Conservation (phyloP, 139 green algal genomes). For the Chlamydomonas incerta region DNA sequence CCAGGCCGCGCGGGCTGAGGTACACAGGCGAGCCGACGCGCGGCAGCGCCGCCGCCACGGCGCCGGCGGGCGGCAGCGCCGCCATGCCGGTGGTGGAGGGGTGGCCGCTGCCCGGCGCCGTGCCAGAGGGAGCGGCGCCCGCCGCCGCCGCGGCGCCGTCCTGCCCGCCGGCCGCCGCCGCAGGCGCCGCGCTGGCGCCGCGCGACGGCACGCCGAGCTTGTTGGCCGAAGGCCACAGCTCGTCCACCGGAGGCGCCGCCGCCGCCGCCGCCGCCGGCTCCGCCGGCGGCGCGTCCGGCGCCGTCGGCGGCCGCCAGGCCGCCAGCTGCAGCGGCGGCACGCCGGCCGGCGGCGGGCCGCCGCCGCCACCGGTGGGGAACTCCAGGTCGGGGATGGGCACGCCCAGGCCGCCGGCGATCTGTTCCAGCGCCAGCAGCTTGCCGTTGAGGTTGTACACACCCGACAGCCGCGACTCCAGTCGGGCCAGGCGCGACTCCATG, state of each 20-base stretch:
- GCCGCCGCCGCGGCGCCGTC: too few relatives aligned
- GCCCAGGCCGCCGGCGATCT: slow-evolving; percentile 52
- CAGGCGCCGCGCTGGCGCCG: too few relatives aligned
- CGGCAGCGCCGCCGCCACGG: background rate
- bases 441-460: slow-evolving; percentile 62
- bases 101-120: background rate
- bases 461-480: slow-evolving; percentile 45
- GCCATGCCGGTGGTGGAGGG: background rate
- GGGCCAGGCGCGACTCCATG: slow-evolving; percentile 36
- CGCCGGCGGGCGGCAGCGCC: too few relatives aligned
- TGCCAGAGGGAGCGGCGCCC: too few relatives aligned
- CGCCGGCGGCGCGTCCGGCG: background rate
- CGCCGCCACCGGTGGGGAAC: slow-evolving; percentile 15
- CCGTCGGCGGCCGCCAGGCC: slow-evolving; percentile 16
- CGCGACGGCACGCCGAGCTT: background rate
- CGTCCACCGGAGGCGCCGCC: too few relatives aligned
- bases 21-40: too few relatives aligned
- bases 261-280: background rate
- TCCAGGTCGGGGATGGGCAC: slow-evolving; percentile 49
- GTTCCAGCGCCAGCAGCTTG: slow-evolving; percentile 56
- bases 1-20: too few relatives aligned
- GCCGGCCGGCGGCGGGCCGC: background rate
- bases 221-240: background rate
- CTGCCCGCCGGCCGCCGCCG: too few relatives aligned
- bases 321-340: background rate